Evolutionary conservation across 148 eudicot genomes (phyloP), one percentile per base, ranked within the genome.

Genomic region (Rhododendron williamsianum): DNA sequence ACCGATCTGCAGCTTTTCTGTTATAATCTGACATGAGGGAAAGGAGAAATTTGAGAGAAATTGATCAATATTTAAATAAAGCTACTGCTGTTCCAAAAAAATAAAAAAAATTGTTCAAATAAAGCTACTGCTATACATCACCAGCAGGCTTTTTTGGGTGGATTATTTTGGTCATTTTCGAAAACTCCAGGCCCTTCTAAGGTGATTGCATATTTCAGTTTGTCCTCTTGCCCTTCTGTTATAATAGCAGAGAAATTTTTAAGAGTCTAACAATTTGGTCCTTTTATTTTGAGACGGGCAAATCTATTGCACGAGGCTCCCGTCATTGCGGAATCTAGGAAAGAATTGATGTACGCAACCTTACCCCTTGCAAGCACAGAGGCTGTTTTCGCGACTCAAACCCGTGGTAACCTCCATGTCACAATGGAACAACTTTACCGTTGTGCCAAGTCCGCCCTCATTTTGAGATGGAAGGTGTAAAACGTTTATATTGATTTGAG

Each of bases 91-190:
- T 27, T 27, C 36, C 5, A 23, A 63, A 63, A 23, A 23, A 21
- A 5, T 23, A 6, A 7, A 4, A 16, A 58, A 58, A 58, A 58
- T 41, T 41, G 25, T 51, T 78, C n/a, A 87, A 84, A 84, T 49
- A 65, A 41, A 36, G 35, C 73, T 38, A 43, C 60, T 18, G 60
- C 65, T 21, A 58, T 60, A 60, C 72, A 83, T 71, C 81, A 80
- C 41, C 80, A 84, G 73, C 83, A 87, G 86, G 86, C 86, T 80
- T 87, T 81, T 72, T 72, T 51, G 82, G 83, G 72, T 79, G 74
- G 71, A 83, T 71, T 80, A 6, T 51, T 87, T 84, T 87, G 81
- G 84, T 43, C 81, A 80, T 87, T 80, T 87, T 87, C 89, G 89
- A 87, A 79, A 87, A 84, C 73, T 52, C 89, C 89, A 72, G 74